Conservation (phyloP, 495 filamentous ascomycete species). For the Podospora comata region DNA sequence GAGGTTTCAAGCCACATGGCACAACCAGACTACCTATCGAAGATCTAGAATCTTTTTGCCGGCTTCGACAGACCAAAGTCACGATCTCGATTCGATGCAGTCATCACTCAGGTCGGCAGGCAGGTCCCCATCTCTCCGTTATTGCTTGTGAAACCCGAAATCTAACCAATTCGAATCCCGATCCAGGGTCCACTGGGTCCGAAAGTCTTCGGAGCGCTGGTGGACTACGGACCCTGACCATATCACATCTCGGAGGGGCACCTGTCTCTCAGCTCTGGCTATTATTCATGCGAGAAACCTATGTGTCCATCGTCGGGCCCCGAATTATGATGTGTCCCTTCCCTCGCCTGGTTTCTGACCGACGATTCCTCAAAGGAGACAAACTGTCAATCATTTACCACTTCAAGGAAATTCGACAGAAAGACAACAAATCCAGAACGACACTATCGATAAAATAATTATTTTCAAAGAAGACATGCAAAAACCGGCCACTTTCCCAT, state of each 20-base stretch:
- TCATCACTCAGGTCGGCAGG: background rate
- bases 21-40: background rate
- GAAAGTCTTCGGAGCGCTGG: background rate
- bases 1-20: background rate
- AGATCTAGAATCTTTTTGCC: background rate
- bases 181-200: background rate
- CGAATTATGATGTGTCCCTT: background rate
- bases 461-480: background rate
- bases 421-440: background rate
- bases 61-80: background rate
- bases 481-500: background rate
- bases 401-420: background rate
- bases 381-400: background rate
- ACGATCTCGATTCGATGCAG: background rate
- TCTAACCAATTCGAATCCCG: background rate
- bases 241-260: background rate
- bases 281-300: background rate
- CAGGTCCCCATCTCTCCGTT: background rate
- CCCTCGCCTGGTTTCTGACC: background rate
- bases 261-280: background rate
- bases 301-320: background rate
- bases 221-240: background rate
- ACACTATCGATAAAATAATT: background rate
- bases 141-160: background rate
- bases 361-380: background rate